Evolutionary conservation across 495 filamentous ascomycete genomes (phyloP).

Genomic region (Filosporella fistucella): DNA sequence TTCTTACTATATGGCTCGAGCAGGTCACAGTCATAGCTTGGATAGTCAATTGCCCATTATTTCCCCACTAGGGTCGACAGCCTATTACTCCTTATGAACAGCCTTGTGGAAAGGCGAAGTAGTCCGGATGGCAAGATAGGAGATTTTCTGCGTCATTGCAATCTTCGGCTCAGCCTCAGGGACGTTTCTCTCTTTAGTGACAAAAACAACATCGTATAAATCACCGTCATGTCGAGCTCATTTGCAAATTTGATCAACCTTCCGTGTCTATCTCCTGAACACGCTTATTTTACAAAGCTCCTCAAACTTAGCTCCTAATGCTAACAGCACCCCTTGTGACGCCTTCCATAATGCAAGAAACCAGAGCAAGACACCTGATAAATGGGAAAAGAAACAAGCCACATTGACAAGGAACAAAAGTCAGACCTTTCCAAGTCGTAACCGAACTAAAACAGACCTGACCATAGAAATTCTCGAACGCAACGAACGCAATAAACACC

Average conservation of each 20-base stretch:
- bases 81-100: no score
- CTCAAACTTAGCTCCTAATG: background rate
- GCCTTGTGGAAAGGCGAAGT: no score
- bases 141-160: no score
- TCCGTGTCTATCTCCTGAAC: constrained; percentile 13
- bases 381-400: constrained; percentile 18
- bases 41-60: no score
- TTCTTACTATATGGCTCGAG: no score
- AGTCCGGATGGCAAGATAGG: no score
- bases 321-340: constrained; percentile 8
- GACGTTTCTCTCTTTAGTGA: no score
- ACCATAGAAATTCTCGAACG: constrained; percentile 5
- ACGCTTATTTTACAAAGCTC: constrained; percentile 17
- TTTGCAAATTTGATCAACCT: background rate
- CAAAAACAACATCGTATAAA: no score
- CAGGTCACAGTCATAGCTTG: no score
- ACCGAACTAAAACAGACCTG: background rate
- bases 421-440: background rate
- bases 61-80: no score
- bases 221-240: background rate
- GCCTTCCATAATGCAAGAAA: constrained; percentile 24
- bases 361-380: constrained; percentile 21
- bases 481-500: constrained; percentile 9
- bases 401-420: constrained; percentile 6
- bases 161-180: no score